Conservation (phyloP, 2,329 filamentous ascomycete genomes). For the Sarocladium oryzae region DNA sequence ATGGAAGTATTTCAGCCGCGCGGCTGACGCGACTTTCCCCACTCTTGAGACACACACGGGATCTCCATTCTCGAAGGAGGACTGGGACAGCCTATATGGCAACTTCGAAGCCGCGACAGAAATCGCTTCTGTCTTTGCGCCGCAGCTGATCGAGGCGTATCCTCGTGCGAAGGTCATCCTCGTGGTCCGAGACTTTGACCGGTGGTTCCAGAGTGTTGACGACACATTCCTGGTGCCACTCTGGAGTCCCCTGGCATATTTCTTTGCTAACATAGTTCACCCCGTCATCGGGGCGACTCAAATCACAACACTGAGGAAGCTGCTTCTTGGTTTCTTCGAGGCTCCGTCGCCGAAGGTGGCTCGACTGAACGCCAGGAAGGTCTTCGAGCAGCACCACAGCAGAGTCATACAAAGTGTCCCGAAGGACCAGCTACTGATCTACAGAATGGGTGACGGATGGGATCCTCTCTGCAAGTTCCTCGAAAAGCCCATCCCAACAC, state of each 20-base stretch:
- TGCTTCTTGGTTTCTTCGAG: slow-evolving; percentile 21
- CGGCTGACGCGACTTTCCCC: slow-evolving; percentile 23
- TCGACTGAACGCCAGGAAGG: slow-evolving; percentile 15
- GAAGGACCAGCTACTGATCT: slow-evolving; percentile 21
- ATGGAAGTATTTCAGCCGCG: slow-evolving; percentile 20
- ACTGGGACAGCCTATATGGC: slow-evolving; percentile 11
- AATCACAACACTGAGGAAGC: slow-evolving; percentile 18
- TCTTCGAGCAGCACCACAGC: slow-evolving; percentile 24
- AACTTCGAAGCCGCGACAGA: slow-evolving; percentile 16
- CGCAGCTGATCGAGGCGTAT: slow-evolving; percentile 15
- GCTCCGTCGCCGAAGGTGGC: slow-evolving; percentile 17
- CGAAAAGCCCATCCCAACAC: slow-evolving; percentile 24
- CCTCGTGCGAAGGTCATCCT: slow-evolving; percentile 17
- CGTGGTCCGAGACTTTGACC: slow-evolving; percentile 15
- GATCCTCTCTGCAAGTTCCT: slow-evolving; percentile 29
- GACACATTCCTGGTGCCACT: slow-evolving; percentile 13
- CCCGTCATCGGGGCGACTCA: slow-evolving; percentile 26
- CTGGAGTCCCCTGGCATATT: slow-evolving; percentile 13
- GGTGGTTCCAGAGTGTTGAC: slow-evolving; percentile 16
- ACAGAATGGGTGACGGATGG: slow-evolving; percentile 27
- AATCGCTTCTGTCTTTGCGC: slow-evolving; percentile 13
- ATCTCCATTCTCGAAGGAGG: slow-evolving; percentile 10
- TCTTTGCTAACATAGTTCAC: slow-evolving; percentile 18
- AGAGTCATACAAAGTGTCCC: slow-evolving; percentile 21
- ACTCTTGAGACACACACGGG: slow-evolving; percentile 21